Evolutionary conservation across 1,284 basidiomycete species (phyloP).

Genomic region (Rhodotorula sp.): DNA sequence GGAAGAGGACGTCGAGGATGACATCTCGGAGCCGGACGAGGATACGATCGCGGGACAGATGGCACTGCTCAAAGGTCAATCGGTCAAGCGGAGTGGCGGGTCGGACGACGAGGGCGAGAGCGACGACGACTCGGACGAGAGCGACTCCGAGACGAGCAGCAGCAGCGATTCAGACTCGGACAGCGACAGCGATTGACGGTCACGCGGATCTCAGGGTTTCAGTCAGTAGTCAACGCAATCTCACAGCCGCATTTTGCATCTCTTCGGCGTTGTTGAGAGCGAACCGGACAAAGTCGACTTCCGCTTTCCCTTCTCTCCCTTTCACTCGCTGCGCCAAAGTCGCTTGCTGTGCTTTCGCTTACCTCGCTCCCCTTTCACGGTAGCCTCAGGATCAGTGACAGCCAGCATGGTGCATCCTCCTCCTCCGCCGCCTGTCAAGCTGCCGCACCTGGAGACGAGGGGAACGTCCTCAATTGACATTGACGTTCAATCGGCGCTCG

Average conservation of each 20-base stretch:
- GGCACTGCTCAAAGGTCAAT: constrained; percentile 90
- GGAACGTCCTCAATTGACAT: no score
- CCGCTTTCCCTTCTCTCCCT: not conserved
- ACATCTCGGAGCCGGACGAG: constrained; percentile 94
- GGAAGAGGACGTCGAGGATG: constrained; percentile 70
- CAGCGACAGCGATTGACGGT: constrained; percentile 11
- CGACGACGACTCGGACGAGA: constrained; percentile 24
- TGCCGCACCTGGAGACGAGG: no score
- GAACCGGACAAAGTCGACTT: not conserved
- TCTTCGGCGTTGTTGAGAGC: not conserved
- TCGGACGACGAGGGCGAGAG: constrained; percentile 56
- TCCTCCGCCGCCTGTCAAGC: no score
- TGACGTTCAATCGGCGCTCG: no score
- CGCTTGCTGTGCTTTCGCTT: no score
- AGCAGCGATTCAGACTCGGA: constrained; percentile 48
- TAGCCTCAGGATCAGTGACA: no score
- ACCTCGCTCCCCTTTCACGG: no score
- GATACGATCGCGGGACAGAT: constrained; percentile 95
- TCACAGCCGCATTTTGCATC: not conserved
- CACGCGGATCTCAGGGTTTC: no score
- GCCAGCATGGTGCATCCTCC: no score
- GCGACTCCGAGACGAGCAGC: constrained; percentile 11
- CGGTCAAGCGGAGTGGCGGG: constrained; percentile 65
- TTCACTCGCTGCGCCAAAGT: not conserved
- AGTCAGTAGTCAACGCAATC: not conserved